Percentiles rank a stretch among this genome's conserved stretches.
These are phyloP conservation scores for Lentinula sp. DNA, from an alignment of 768 basidiomycete species.

Conservation along the genomic window DNA sequence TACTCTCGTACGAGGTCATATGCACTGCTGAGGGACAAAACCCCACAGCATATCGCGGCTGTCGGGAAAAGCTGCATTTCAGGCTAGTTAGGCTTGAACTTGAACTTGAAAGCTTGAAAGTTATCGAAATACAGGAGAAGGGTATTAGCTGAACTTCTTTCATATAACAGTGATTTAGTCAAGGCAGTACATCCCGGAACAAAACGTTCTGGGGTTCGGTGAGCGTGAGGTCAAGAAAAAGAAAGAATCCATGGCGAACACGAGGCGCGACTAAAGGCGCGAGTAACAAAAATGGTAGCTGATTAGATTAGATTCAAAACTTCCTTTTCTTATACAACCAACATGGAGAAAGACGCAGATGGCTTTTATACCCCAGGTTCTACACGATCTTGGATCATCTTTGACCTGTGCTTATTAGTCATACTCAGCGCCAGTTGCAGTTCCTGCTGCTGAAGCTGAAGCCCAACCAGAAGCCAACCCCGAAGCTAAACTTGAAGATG, in stretches of 20 bases:
- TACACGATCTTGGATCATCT: background rate
- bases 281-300: background rate
- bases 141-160: background rate
- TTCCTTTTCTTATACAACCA: slow-evolving; percentile 4
- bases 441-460: background rate
- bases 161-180: background rate
- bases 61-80: background rate
- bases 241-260: background rate
- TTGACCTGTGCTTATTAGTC: background rate
- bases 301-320: slow-evolving; percentile 1
- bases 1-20: slow-evolving; percentile 32
- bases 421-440: background rate
- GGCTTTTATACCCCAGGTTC: slow-evolving; percentile 70
- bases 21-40: background rate
- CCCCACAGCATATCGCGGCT: background rate
- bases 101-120: background rate
- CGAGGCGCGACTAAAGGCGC: background rate
- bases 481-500: slow-evolving; percentile 3
- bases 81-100: background rate
- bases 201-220: background rate
- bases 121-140: background rate
- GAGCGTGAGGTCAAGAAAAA: background rate
- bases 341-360: slow-evolving; percentile 72
- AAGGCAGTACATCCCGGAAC: slow-evolving; percentile 4
- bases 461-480: slow-evolving; percentile 4